These are phyloP conservation scores for Bimuria novae-zelandiae DNA, from an alignment of 2,329 filamentous ascomycete genomes.

Conservation along the genomic window DNA sequence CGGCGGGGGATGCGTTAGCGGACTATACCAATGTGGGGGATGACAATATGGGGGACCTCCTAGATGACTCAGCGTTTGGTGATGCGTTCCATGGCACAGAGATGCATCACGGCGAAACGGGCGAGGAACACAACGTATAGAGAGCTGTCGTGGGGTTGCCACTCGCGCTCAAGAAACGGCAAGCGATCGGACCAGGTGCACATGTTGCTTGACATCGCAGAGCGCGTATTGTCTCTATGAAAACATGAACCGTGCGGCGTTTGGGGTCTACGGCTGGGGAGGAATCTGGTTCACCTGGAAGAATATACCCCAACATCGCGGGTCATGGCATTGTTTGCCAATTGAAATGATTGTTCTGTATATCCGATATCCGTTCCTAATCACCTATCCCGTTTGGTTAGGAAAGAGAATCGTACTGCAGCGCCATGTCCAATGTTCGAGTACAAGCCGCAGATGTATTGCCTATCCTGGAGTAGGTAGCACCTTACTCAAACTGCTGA, in stretches of 20 bases:
- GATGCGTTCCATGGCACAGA: slow-evolving; percentile 48
- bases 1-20: slow-evolving; percentile 46
- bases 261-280: not conserved
- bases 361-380: not conserved
- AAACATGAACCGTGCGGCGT: too few relatives aligned
- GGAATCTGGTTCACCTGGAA: not conserved
- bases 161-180: too few relatives aligned
- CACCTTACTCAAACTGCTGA: too few relatives aligned
- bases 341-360: not conserved
- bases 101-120: slow-evolving; percentile 38
- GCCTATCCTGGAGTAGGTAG: too few relatives aligned
- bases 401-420: too few relatives aligned
- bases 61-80: slow-evolving; percentile 47
- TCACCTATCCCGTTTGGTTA: too few relatives aligned
- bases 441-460: too few relatives aligned
- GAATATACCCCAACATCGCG: not conserved
- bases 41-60: slow-evolving; percentile 44
- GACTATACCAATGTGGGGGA: slow-evolving; percentile 43
- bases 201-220: too few relatives aligned
- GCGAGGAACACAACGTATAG: slow-evolving; percentile 34
- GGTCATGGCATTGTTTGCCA: not conserved
- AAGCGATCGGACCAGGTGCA: too few relatives aligned
- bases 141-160: slow-evolving; percentile 1
- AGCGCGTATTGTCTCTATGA: too few relatives aligned
- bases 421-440: too few relatives aligned